Evolutionary conservation across 2,329 filamentous ascomycete genomes (phyloP), one percentile per base, ranked within the genome.

Genomic region (Atkinsonella hypoxylon): DNA sequence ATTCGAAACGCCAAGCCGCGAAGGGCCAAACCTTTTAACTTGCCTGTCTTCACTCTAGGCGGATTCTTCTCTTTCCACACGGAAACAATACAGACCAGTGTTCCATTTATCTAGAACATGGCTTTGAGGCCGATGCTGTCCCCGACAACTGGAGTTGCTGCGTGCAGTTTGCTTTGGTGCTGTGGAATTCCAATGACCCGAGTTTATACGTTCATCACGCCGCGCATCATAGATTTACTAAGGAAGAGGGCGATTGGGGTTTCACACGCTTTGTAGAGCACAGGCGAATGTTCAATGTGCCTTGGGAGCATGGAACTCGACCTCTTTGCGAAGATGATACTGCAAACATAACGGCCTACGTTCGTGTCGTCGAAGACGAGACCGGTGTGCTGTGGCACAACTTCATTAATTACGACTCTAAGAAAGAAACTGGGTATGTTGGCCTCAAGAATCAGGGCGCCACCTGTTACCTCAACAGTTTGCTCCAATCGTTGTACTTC

Each of bases 181-280:
- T 98, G 50, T 96, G 88, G 84, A 98, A 97, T 67, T 84, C 85
- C 44, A 88, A 91, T 62, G 89, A 96, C 60, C 91, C 93, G n/a
- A 82, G 82, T 55, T 78, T 96, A 59, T 89, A 85, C 66, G 76
- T 77, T 47, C 86, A 95, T 60, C 83, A 89, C 72, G 78, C 74
- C 42, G 93, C 93, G n/a, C 89, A 90, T 59, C 93, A 98, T 65
- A 85, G 93, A 53, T 98, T 97, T 67, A 97, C 89, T 4, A 87
- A 87, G 56, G 93, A 97, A 42, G 93, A 98, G 67, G 89, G 89
- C 22, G 93, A 98, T 62, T 98, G 93, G 93, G 93, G 93, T 1
- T 98, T 98, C 66, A 98, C 93, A n/a, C 77, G 91, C 51, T 98
- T 97, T 63, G 82, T 89, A 12, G 93, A 97, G 65, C 77, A 95